Evolutionary conservation across 192 early-diverging fungal genomes (phyloP), one percentile per base, ranked within the genome.

Genomic region (Phlyctochytrium planicorne): DNA sequence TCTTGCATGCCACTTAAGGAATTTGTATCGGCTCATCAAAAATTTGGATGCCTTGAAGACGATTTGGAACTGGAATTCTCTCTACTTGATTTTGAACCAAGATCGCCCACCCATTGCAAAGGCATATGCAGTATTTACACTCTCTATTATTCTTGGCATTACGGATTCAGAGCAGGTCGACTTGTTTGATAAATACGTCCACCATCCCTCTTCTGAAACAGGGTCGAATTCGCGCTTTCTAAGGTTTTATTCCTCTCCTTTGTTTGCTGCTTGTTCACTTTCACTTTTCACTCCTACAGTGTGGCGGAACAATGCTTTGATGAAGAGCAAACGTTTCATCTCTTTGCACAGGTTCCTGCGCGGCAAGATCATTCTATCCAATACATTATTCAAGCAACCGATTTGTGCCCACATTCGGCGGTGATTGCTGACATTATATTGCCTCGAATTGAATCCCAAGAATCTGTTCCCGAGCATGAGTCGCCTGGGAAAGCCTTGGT

Each of bases 401-500:
- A n/a, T n/a, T n/a, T n/a, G n/a, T n/a, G n/a, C n/a, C n/a, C n/a
- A n/a, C n/a, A n/a, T n/a, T n/a, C n/a, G n/a, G n/a, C n/a, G n/a
- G 70, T 72, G 33, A 35, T 72, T 16, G 70, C 72, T 34, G 63
- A 62, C 53, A 30, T 60, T n/a, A 37, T 57, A 27, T 23, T 67
- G 2, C 60, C 72, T 2, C 63, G 55, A 62, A 56, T 65, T 3
- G 68, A 60, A n/a, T 69, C 24, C 2, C 59, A 40, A 30, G 27
- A 52, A 12, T 59, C 73, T 6, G 70, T 60, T 2, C 65, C 29
- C 17, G 56, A 4, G 14, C 32, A 29, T 33, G 55, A 55, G 63
- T 52, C 27, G 34, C 17, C 53, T 62, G 10, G 60, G 3, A 37
- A 57, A 0, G 40, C 72, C 30, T 68, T 97, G 20, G 88, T 96